A percentile compares a stretch with the other conserved stretches of the same genome.
Conservation (phyloP, 2,329 filamentous ascomycete species). For the Fusarium papillatum region DNA sequence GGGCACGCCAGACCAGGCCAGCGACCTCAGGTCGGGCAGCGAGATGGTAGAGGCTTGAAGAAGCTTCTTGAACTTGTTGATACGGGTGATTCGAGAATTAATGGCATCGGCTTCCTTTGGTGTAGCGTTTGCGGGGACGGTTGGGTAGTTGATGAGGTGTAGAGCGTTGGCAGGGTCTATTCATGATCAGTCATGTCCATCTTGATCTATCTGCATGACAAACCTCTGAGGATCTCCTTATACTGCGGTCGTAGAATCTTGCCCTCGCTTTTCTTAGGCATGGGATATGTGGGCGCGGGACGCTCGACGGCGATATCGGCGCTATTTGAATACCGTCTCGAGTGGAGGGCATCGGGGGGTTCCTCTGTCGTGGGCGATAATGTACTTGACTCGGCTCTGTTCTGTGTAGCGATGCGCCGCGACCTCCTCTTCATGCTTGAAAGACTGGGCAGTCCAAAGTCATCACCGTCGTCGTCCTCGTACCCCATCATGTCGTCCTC, state of each 20-base stretch:
- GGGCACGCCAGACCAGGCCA: constrained; percentile 95
- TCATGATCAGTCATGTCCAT: constrained; percentile 29
- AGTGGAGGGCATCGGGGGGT: constrained; percentile 53
- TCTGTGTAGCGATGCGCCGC: constrained; percentile 63
- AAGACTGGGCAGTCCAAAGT: constrained; percentile 94
- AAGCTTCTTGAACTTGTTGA: constrained; percentile 99
- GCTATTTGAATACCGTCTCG: constrained; percentile 83
- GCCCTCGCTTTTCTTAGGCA: constrained; percentile 89
- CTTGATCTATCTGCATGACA: constrained; percentile 6
- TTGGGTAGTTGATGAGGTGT: constrained; percentile 91
- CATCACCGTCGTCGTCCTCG: constrained; percentile 91
- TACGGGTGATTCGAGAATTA: constrained; percentile 89
- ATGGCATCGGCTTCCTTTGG: constrained; percentile 89
- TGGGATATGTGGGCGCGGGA: constrained; percentile 85
- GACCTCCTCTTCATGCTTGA: constrained; percentile 89
- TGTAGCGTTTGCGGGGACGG: constrained; percentile 79
- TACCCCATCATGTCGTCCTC: constrained; percentile 85
- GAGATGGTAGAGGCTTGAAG: constrained; percentile 93
- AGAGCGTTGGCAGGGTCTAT: constrained; percentile 90
- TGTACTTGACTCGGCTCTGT: constrained; percentile 45
- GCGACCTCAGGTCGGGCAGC: constrained; percentile 83
- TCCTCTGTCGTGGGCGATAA: constrained; percentile 53
- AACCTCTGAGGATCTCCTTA: constrained; percentile 90
- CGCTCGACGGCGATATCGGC: constrained; percentile 95
- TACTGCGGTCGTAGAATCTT: constrained; percentile 98